phyloP scores from a whole-genome alignment of 495 filamentous ascomycete species.

The Daldinia loculata region DNA sequence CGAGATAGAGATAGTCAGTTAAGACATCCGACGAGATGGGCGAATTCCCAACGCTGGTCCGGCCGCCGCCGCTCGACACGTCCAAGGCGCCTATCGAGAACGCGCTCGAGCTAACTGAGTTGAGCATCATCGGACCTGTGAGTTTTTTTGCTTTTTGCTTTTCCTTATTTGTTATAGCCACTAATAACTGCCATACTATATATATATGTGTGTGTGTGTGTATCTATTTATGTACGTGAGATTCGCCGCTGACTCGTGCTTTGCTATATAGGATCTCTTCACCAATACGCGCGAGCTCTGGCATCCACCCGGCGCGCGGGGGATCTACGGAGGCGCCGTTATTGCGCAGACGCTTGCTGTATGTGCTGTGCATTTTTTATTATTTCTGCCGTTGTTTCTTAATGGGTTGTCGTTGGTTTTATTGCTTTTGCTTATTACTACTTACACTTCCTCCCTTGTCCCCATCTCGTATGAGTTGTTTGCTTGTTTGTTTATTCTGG shows the following conservation, averaged over 20 bases:
- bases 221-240: background rate
- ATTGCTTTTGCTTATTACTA: background rate
- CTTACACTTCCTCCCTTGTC: background rate
- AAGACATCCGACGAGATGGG: conserved; percentile 12
- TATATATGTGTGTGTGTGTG: no score
- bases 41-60: conserved; percentile 70
- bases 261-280: conserved; percentile 73
- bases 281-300: conserved; percentile 90
- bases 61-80: conserved; percentile 74
- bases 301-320: conserved; percentile 89
- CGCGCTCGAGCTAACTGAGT: conserved; percentile 80
- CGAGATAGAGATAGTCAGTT: no score
- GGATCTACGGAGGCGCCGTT: conserved; percentile 90
- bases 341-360: conserved; percentile 89
- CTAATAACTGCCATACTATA: no score
- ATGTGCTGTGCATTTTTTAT: conserved; percentile 13
- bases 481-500: background rate
- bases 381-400: no score
- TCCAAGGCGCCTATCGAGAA: conserved; percentile 87
- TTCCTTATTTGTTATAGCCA: background rate
- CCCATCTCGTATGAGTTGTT: no score
- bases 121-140: conserved; percentile 83
- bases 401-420: no score
- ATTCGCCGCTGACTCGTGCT: conserved; percentile 8
- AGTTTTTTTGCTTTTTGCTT: conserved; percentile 31